Base-by-base conservation (phyloP, 2,329 filamentous ascomycete species). In the Monosporascus sp. region DNA sequence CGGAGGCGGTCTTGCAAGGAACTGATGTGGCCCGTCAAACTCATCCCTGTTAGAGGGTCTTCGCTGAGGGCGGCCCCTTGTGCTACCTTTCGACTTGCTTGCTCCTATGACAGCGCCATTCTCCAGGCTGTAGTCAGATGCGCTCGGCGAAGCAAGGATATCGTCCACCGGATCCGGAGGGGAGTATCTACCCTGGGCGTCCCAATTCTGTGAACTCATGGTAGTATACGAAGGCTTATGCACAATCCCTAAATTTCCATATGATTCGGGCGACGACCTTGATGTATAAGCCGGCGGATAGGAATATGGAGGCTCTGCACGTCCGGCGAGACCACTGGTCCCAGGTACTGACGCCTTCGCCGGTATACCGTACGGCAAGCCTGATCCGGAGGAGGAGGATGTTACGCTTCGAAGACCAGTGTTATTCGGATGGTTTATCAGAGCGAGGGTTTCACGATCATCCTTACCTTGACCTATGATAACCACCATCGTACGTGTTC, bases 21-120 rank as follows among this genome's bases (percentile, higher is more conserved):
- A 86, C 69, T 95, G 90, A 62, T 91, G 88, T 8, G 90, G 89
- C 3, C 90, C 90, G 71, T 94, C 90, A 71, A 95, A 95, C 71
- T 94, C 90, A 75, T 95, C 90, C 56, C 90, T 81, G 73, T 92
- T 92, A 43, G 87, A 89, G 25, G 88, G 84, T 31, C 87, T 81
- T 62, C 88, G 80, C 66, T 89, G 86, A 17, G 80, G 73, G 41
- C 77, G 74, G 50, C 72, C 70, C 63, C 81, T 81, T 49, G 74
- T 72, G 48, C 70, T 71, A 43, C 68, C 66, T 62, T 78, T 81
- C 54, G 71, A 68, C 60, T 77, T 79, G 57, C 70, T 72, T 3
- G 72, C 67, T 36, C 72, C 68, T 37, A 70, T 64, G 52, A 73
- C 71, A 35, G 64, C 64, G 49, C 73, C 72, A 60, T 78, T 77